Evolutionary conservation across 768 basidiomycete genomes (phyloP), one percentile per base, ranked within the genome.

Genomic region (Agrocybe chaxingu): DNA sequence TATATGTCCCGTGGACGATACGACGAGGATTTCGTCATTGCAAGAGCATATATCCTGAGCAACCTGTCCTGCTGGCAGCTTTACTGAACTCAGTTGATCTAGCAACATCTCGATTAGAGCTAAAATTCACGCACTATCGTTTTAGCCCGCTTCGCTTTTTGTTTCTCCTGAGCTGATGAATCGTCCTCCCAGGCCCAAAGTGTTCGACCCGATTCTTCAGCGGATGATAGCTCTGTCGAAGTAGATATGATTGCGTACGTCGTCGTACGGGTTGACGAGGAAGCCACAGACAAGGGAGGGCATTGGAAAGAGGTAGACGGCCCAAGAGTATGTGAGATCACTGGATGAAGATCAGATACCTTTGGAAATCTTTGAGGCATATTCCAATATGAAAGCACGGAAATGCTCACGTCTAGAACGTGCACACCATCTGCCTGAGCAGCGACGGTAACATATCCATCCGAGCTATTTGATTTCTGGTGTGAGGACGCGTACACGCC

Each of bases 391-490:
- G 48, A 13, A 30, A 45, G 8, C 54, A 43, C 44, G 48, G 31
- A 13, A 72, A 77, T 18, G 58, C 65, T 51, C 44, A 90, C 89
- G 63, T 91, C 85, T 51, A 87, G 65, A 40, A 92, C 63, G 66
- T 91, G 87, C 35, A 91, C 70, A 30, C 89, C 89, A 49, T 92
- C 87, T 54, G 76, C 78, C 53, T 89, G 87, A 9, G 76, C 84
- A 10, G 86, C 77, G 48, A 88, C 74, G 0, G 86, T 86, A 37
- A 78, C 83, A 71, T 77, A 77, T 24, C 81, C 79, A 35, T 85
- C 81, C 38, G 68, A 62, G 40, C 63, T 71, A 42, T 56, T 60
- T 47, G 49, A 35, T 46, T 54, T 61, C 54, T 52, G 54, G 42
- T 57, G 53, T 36, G 45, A 50, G 12, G 62, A 49, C 1, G 60